Conservation (phyloP, 73 alveolate species). For the Symbiodinium natans region DNA sequence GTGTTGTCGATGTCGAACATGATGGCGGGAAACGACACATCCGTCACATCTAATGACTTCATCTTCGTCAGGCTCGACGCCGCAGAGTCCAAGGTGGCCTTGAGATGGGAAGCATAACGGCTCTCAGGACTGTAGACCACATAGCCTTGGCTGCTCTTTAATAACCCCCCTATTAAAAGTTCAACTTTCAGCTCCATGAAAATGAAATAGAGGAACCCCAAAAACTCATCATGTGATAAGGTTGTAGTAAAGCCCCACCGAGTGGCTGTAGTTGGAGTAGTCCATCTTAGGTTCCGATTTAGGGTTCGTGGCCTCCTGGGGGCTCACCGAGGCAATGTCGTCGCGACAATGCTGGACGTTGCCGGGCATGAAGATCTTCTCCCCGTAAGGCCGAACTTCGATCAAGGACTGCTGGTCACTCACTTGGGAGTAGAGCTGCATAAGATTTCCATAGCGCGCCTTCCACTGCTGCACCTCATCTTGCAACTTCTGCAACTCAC, state of each 20-base stretch:
- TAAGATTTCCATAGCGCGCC: background rate
- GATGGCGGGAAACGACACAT: conserved; percentile 14
- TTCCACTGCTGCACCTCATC: background rate
- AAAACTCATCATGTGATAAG: too few relatives aligned
- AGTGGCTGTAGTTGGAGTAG: conserved; percentile 32
- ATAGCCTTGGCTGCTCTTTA: background rate
- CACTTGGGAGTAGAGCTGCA: background rate
- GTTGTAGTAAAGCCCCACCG: too few relatives aligned
- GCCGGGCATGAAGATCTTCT: conserved; percentile 25
- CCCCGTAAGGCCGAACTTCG: background rate
- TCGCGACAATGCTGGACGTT: conserved; percentile 67
- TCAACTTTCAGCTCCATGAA: too few relatives aligned
- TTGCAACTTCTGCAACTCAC: background rate
- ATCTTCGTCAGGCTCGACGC: background rate
- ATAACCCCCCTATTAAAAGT: background rate
- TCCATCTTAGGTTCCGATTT: background rate
- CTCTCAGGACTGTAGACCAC: background rate
- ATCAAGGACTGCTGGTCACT: background rate
- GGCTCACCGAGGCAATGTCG: background rate
- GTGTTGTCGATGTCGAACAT: conserved; percentile 84
- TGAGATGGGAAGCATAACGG: too few relatives aligned
- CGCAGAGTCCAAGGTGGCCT: conserved; percentile 6
- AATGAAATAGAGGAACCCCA: too few relatives aligned
- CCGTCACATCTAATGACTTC: background rate
- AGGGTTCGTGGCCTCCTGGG: conserved; percentile 39